Evolutionary conservation across 495 filamentous ascomycete genomes (phyloP).

Genomic region (Staphylotrichum longicolle): DNA sequence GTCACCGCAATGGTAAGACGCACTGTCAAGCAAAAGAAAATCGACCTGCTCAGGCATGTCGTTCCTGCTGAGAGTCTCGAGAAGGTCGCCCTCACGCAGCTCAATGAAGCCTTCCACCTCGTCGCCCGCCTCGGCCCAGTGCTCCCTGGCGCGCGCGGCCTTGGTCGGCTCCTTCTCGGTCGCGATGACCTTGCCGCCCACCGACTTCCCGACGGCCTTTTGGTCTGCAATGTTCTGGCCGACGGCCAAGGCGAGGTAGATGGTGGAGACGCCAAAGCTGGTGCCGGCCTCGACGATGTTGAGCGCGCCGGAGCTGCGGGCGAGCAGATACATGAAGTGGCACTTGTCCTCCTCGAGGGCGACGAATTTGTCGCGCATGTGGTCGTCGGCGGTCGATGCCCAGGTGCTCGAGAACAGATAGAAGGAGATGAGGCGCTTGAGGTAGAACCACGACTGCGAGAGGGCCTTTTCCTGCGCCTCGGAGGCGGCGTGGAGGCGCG

Average conservation of each 20-base stretch:
- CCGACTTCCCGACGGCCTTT: slow-evolving; percentile 1
- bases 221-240: slow-evolving; percentile 6
- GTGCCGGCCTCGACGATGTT: slow-evolving; percentile 16
- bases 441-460: slow-evolving; percentile 10
- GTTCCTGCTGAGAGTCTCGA: slow-evolving; percentile 14
- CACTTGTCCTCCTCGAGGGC: slow-evolving; percentile 17
- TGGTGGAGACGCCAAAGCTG: slow-evolving; percentile 14
- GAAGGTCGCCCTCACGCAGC: slow-evolving; percentile 10
- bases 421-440: slow-evolving; percentile 11
- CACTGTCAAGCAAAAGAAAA: slow-evolving; percentile 12
- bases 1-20: not conserved
- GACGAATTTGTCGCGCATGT: slow-evolving; percentile 19
- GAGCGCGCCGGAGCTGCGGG: slow-evolving; percentile 5
- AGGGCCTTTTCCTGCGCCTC: slow-evolving; percentile 3
- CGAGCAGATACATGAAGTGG: slow-evolving; percentile 16
- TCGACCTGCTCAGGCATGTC: slow-evolving; percentile 12
- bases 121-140: slow-evolving; percentile 14
- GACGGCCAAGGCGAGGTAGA: slow-evolving; percentile 10
- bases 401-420: slow-evolving; percentile 8
- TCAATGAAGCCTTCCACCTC: slow-evolving; percentile 8
- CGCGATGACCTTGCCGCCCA: slow-evolving; percentile 1
- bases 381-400: slow-evolving; percentile 8
- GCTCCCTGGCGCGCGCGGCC: slow-evolving; percentile 10
- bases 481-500: slow-evolving; percentile 12
- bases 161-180: slow-evolving; percentile 18